Conservation (phyloP, 208 protist genomes). For the Strigomonas galati region DNA sequence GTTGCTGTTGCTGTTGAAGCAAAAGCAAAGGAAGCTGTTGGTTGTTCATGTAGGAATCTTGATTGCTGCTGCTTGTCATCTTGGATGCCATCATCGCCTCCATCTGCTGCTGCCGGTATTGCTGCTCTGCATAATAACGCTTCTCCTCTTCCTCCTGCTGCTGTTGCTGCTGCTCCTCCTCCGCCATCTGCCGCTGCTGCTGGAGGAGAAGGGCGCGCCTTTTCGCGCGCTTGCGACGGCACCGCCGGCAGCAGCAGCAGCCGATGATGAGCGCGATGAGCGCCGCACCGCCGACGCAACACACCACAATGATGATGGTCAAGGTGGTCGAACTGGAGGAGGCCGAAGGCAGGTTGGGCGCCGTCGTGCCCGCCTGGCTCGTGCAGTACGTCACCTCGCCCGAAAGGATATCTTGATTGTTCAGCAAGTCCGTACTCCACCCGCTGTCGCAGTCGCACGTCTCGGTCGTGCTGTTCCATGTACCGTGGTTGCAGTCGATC, state of each 20-base stretch:
- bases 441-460: constrained; percentile 27
- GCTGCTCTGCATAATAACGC: not conserved
- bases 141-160: constrained; percentile 3
- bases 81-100: not conserved
- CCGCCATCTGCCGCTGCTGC: constrained; percentile 2
- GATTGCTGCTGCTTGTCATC: not conserved
- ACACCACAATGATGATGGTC: constrained; percentile 13
- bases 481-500: constrained; percentile 38
- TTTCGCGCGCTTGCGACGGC: not conserved
- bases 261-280: constrained; percentile 5
- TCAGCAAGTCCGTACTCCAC: constrained; percentile 22
- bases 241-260: constrained; percentile 18
- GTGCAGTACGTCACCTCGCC: constrained; percentile 26
- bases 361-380: constrained; percentile 11
- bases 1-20: not conserved
- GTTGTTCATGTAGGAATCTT: too few relatives aligned
- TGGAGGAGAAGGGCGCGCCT: too few relatives aligned
- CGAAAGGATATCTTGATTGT: constrained; percentile 26
- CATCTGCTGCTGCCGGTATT: constrained; percentile 3
- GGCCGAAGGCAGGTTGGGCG: not conserved
- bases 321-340: not conserved
- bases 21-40: not conserved
- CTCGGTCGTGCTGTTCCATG: constrained; percentile 17
- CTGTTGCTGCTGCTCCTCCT: constrained; percentile 11
- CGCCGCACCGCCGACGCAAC: not conserved